phyloP scores from a whole-genome alignment of 805 yeast genomes.

The Lachancea meyersii region DNA sequence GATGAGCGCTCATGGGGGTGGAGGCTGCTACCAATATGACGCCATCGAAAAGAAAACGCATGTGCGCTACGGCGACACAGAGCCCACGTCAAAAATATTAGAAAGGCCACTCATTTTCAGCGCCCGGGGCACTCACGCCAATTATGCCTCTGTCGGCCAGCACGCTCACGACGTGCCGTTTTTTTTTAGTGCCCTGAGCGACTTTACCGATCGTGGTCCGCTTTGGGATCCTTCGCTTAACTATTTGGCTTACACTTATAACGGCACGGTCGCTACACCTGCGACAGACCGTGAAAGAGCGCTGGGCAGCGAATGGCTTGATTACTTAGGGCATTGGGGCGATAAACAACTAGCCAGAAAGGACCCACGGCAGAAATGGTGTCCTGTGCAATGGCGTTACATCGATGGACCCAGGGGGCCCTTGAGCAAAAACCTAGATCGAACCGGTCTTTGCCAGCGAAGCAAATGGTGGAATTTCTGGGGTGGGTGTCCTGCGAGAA shows the following conservation, averaged over 20 bases:
- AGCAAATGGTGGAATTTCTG: constrained; percentile 90
- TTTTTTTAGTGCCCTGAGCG: constrained; percentile 72
- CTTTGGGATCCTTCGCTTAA: constrained; percentile 90
- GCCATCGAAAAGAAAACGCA: constrained; percentile 55
- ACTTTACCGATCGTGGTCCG: constrained; percentile 92
- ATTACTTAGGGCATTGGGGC: constrained; percentile 85
- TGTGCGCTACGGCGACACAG: constrained; percentile 83
- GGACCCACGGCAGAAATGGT: constrained; percentile 81
- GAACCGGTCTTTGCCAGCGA: constrained; percentile 73
- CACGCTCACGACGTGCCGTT: constrained; percentile 90
- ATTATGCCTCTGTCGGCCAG: constrained; percentile 92
- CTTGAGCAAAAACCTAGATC: constrained; percentile 60
- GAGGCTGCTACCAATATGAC: constrained; percentile 77
- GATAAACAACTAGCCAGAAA: constrained; percentile 56
- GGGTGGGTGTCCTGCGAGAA: constrained; percentile 74
- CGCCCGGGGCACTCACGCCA: constrained; percentile 96
- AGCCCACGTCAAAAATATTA: constrained; percentile 52
- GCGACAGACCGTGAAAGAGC: constrained; percentile 24
- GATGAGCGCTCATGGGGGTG: constrained; percentile 99
- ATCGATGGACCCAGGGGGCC: constrained; percentile 96
- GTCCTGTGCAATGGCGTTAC: constrained; percentile 82
- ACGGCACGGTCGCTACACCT: constrained; percentile 48
- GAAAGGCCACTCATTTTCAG: constrained; percentile 73
- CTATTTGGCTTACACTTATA: constrained; percentile 73
- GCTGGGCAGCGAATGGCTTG: constrained; percentile 65